phyloP scores from a whole-genome alignment of 176 grass and related monocot genomes.

The Avena eriantha region DNA sequence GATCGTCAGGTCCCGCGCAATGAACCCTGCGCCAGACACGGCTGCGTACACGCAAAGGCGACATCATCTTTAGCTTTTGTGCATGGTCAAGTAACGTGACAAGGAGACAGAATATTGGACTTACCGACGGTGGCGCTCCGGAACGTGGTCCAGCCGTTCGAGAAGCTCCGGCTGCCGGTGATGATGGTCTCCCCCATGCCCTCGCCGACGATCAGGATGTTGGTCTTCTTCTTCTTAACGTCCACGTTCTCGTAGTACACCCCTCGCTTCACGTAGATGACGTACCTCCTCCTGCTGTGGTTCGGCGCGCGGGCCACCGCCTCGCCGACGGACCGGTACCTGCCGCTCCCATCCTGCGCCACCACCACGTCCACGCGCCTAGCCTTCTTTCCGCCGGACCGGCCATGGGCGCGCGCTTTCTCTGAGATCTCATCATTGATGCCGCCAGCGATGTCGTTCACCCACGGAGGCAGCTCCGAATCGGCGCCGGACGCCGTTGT shows the following conservation, averaged over 20 bases:
- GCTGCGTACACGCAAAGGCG: conserved; percentile 42
- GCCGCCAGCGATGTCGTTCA: conserved; percentile 43
- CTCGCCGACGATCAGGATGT: conserved; percentile 77
- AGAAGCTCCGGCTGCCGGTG: conserved; percentile 78
- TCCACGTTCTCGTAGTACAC: conserved; percentile 90
- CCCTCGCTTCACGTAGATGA: conserved; percentile 89
- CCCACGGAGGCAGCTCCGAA: conserved; percentile 67
- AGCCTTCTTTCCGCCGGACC: conserved; percentile 9
- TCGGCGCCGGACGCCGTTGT: background rate
- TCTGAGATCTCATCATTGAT: background rate
- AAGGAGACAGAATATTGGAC: background rate
- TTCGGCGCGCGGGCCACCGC: conserved; percentile 71
- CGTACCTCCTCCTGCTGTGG: conserved; percentile 63
- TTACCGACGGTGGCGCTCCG: conserved; percentile 77
- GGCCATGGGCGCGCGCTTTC: conserved; percentile 3
- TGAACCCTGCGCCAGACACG: conserved; percentile 70
- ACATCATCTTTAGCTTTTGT: background rate
- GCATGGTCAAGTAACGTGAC: background rate
- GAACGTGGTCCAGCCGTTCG: conserved; percentile 87
- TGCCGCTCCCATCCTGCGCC: conserved; percentile 79
- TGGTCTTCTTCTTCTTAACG: conserved; percentile 85
- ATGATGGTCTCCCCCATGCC: conserved; percentile 84
- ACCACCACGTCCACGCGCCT: conserved; percentile 74
- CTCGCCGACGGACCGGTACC: conserved; percentile 74
- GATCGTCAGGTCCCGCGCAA: conserved; percentile 78